Conservation (phyloP, 257 asterid genomes). For the Solanum gracilifrons region DNA sequence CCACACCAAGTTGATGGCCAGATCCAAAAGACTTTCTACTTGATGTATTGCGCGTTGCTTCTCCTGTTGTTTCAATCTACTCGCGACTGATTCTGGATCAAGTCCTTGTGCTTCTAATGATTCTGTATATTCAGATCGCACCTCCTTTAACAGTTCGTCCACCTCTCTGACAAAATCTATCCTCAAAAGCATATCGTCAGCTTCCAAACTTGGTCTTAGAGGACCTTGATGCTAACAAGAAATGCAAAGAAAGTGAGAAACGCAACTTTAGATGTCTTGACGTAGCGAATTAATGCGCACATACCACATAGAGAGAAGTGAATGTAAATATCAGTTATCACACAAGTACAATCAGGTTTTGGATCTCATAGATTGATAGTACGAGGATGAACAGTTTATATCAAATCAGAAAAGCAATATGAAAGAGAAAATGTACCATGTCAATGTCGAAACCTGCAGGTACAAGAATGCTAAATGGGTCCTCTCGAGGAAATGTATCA, state of each 20-base stretch:
- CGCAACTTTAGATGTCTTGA: background rate
- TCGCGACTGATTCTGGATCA: slow-evolving; percentile 76
- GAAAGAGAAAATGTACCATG: slow-evolving; percentile 29
- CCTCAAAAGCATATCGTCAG: slow-evolving; percentile 68
- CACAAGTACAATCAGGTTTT: background rate
- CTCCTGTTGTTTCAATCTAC: slow-evolving; percentile 75
- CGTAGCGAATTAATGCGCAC: background rate
- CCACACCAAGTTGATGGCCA: slow-evolving; percentile 69
- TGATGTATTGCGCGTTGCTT: slow-evolving; percentile 70
- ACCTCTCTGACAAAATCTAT: slow-evolving; percentile 85
- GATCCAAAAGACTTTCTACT: slow-evolving; percentile 64
- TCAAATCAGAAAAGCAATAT: background rate
- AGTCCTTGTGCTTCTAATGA: slow-evolving; percentile 33
- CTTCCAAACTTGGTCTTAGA: slow-evolving; percentile 44
- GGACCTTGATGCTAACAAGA: slow-evolving; percentile 73
- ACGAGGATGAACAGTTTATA: background rate
- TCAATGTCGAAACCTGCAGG: slow-evolving; percentile 89
- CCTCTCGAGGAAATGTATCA: slow-evolving; percentile 86
- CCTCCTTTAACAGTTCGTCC: slow-evolving; percentile 62
- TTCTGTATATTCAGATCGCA: slow-evolving; percentile 35
- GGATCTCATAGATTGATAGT: background rate
- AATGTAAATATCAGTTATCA: background rate
- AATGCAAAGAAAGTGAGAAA: background rate
- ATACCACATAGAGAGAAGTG: background rate
- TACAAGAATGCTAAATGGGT: slow-evolving; percentile 87